Evolutionary conservation across 768 basidiomycete genomes (phyloP).

Genomic region (Pisolithus sp.): DNA sequence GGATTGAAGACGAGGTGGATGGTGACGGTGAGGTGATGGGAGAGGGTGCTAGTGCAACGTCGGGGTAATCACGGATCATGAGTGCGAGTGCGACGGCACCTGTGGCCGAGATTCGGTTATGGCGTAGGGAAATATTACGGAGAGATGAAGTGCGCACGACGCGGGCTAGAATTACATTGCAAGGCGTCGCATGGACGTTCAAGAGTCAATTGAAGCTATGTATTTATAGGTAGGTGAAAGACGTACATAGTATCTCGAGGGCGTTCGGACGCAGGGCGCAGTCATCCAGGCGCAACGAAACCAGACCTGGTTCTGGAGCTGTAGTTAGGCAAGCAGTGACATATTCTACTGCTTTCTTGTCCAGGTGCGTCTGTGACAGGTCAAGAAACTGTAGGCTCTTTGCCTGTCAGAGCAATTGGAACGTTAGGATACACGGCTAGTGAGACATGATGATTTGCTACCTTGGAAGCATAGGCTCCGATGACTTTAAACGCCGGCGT

Average conservation of each 20-base stretch:
- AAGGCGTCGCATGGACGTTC: not conserved
- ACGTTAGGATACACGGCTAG: not conserved
- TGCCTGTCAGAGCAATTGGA: conserved; percentile 41
- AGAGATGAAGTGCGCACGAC: conserved; percentile 78
- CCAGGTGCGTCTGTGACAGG: conserved; percentile 77
- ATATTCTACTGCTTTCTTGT: conserved; percentile 80
- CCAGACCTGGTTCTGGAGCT: conserved; percentile 39
- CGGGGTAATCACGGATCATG: conserved; percentile 96
- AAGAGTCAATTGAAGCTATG: not conserved
- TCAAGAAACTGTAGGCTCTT: conserved; percentile 80
- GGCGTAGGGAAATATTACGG: conserved; percentile 82
- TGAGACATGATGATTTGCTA: conserved; percentile 19
- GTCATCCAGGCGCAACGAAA: conserved; percentile 84
- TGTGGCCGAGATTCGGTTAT: conserved; percentile 78
- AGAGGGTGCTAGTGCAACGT: conserved; percentile 43
- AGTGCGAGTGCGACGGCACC: conserved; percentile 90
- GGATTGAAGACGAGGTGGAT: conserved; percentile 21
- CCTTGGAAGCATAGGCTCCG: conserved; percentile 75
- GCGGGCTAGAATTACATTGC: conserved; percentile 47
- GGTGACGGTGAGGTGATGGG: conserved; percentile 9
- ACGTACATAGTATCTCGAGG: conserved; percentile 76
- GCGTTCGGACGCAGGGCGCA: conserved; percentile 68
- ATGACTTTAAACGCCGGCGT: conserved; percentile 69
- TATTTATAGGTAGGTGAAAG: not conserved
- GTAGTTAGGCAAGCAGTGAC: conserved; percentile 61